Percentiles rank a stretch among this genome's conserved stretches.
These are phyloP conservation scores for Fusarium cicatricum DNA, from an alignment of 2,329 filamentous ascomycete species.

Conservation along the genomic window DNA sequence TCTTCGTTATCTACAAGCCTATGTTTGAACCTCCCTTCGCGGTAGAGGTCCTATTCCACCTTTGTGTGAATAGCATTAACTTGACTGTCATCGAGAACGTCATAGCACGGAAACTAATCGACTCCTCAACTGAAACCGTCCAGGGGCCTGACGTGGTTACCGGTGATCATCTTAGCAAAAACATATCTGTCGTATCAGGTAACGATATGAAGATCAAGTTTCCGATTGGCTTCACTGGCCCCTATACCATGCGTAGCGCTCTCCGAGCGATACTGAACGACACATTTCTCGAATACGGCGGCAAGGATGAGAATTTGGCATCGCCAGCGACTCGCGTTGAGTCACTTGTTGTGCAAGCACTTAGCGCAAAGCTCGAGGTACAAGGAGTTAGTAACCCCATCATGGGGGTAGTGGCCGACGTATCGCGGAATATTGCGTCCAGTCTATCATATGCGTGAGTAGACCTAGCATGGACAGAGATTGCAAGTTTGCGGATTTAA, in stretches of 20 bases:
- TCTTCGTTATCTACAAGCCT: too few species aligned
- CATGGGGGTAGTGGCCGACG: constrained; percentile 1
- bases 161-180: background rate
- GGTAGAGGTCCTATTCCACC: too few species aligned
- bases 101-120: too few species aligned
- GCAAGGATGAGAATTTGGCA: too few species aligned
- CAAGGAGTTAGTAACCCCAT: background rate
- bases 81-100: too few species aligned
- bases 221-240: background rate
- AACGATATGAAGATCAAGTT: background rate
- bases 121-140: background rate
- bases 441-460: too few species aligned
- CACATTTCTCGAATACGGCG: background rate
- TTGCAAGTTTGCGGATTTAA: too few species aligned
- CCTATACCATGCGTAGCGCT: background rate
- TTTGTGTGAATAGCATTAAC: too few species aligned
- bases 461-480: too few species aligned
- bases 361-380: background rate
- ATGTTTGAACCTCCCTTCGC: too few species aligned
- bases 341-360: too few species aligned
- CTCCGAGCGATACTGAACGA: background rate
- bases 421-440: constrained; percentile 4
- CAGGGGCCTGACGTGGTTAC: background rate
- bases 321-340: background rate
- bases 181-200: too few species aligned